A percentile compares a stretch with the other conserved stretches of the same genome.
phyloP scores from a whole-genome alignment of 2,329 filamentous ascomycete genomes.

The Sclerotinia sclerotiorum region DNA sequence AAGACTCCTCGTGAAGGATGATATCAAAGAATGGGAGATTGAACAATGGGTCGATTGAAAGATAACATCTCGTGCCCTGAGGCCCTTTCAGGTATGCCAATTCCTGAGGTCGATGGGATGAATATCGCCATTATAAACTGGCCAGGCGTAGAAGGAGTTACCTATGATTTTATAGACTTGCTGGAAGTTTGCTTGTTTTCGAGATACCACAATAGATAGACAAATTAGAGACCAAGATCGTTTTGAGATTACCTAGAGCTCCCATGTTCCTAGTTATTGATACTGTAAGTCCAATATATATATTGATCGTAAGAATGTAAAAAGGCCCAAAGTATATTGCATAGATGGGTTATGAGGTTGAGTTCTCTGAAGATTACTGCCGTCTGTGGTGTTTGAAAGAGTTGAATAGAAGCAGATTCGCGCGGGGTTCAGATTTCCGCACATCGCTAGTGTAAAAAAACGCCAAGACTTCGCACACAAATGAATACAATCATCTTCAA shows the following conservation, averaged over 20 bases:
- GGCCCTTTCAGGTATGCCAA: too few species aligned
- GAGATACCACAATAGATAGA: slow-evolving; percentile 21
- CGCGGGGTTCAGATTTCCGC: slow-evolving; percentile 20
- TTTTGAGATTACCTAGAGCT: not conserved
- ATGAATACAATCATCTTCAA: slow-evolving; percentile 22
- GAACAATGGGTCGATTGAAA: slow-evolving; percentile 52
- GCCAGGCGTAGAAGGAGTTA: slow-evolving; percentile 10
- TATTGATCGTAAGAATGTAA: not conserved
- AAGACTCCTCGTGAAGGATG: slow-evolving; percentile 66
- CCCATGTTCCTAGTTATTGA: not conserved
- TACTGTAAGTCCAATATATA: not conserved
- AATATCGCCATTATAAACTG: not conserved
- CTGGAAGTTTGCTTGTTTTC: slow-evolving; percentile 14
- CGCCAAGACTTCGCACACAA: slow-evolving; percentile 25
- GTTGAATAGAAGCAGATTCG: slow-evolving; percentile 1
- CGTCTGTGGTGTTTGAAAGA: not conserved
- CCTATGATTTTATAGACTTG: slow-evolving; percentile 13
- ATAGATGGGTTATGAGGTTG: not conserved
- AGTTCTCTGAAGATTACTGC: too few species aligned
- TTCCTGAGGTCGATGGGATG: not conserved
- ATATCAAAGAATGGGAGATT: slow-evolving; percentile 63
- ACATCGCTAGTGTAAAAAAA: slow-evolving; percentile 19
- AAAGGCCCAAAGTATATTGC: not conserved
- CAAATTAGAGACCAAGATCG: slow-evolving; percentile 12
- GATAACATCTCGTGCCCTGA: not conserved